Evolutionary conservation across 306 rosid genomes (phyloP), one percentile per base, ranked within the genome.

Genomic region (Astragalus membranaceus): DNA sequence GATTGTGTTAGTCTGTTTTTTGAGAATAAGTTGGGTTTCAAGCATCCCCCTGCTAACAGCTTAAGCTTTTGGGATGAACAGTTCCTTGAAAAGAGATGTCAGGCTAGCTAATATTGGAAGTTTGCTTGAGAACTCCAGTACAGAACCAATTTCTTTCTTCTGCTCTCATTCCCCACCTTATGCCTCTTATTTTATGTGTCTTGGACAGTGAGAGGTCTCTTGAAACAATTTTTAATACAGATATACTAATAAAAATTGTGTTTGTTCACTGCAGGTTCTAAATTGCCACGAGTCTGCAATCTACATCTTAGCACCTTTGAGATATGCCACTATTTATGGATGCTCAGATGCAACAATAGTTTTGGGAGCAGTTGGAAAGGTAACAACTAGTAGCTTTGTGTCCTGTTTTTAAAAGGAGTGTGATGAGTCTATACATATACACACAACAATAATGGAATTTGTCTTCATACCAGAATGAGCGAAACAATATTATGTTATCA

Each of bases 331-430:
- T 37, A 78, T 95, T 64, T 87, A 91, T 84, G 99, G 99, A 71
- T 89, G 97, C 84, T 95, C 99, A 46, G 99, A 95, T 87, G 82
- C 95, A 64, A 95, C 99, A 36, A 83, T 95, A 60, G 89, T 95
- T 75, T 69, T 95, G 67, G 99, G 99, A 78, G 97, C 99, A 56
- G 97, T 95, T 78, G 99, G 99, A 75, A 95, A 91, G 97, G 99
- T 95, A 87, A 86, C 54, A 15, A n/a, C 23, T 61, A 64, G 42
- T 47, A 50, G 55, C 59, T 35, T 26, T 12, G 4, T 69, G 54
- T 81, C 55, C 33, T 52, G 70, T 58, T 72, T 76, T 52, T 20
- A 16, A 20, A 59, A 20, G 54, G 57, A 54, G 55, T 62, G 26
- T 62, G 42, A 44, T 61, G 49, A 50, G 32, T 67, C 54, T 39